phyloP scores from a whole-genome alignment of 1,284 basidiomycete species.

The Volvariella surrecta region DNA sequence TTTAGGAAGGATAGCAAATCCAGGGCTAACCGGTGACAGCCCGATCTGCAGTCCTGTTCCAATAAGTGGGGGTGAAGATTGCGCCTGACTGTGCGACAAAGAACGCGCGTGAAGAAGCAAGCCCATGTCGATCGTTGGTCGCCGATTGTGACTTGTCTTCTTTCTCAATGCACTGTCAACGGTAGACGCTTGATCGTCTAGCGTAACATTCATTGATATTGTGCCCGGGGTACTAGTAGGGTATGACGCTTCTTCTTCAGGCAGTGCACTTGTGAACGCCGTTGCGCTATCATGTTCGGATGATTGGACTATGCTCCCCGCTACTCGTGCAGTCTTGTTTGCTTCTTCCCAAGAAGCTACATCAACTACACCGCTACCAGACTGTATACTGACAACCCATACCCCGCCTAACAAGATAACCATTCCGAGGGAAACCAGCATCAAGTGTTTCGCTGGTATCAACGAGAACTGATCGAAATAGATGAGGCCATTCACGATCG shows the following conservation, averaged over 20 bases:
- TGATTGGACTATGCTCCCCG: too few species aligned
- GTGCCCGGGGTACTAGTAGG: too few species aligned
- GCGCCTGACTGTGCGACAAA: slow-evolving; percentile 7
- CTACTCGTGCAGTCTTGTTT: slow-evolving; percentile 22
- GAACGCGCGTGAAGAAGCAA: background rate
- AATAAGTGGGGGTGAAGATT: slow-evolving; percentile 21
- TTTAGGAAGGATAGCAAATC: slow-evolving; percentile 54
- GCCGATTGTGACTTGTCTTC: slow-evolving; percentile 1
- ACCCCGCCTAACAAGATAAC: slow-evolving; percentile 79
- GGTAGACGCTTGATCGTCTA: slow-evolving; percentile 1
- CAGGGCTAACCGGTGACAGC: slow-evolving; percentile 63
- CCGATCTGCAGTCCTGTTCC: slow-evolving; percentile 63
- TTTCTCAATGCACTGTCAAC: background rate
- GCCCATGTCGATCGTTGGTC: slow-evolving; percentile 6
- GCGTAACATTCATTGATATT: too few species aligned
- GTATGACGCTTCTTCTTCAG: too few species aligned
- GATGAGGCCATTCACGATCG: slow-evolving; percentile 81
- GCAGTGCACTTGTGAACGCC: too few species aligned
- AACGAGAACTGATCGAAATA: slow-evolving; percentile 87
- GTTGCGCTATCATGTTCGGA: too few species aligned
- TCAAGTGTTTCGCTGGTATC: slow-evolving; percentile 61
- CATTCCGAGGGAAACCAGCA: slow-evolving; percentile 76
- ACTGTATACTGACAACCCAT: slow-evolving; percentile 78
- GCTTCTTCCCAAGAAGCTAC: slow-evolving; percentile 44
- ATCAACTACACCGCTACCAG: slow-evolving; percentile 42